These are phyloP conservation scores for Meyerozyma sp. DNA, from an alignment of 1,139 yeast genomes.

Conservation along the genomic window DNA sequence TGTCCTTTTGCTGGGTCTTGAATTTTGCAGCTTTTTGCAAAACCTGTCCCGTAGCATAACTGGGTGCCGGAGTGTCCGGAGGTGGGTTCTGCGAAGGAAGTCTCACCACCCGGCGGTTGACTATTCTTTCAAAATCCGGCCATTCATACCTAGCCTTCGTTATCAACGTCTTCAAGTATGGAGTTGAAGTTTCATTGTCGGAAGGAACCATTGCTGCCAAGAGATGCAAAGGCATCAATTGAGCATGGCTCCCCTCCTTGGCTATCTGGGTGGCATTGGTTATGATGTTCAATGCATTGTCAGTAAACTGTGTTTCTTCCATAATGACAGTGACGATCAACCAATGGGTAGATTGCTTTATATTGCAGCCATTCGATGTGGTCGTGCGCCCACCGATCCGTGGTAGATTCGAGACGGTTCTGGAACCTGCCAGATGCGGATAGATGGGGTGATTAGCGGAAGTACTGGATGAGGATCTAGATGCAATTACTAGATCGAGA, in stretches of 20 bases:
- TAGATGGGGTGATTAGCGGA: neutral
- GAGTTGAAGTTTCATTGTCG: constrained; percentile 60
- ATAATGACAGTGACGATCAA: constrained; percentile 14
- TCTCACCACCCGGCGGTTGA: constrained; percentile 76
- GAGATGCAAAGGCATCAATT: constrained; percentile 78
- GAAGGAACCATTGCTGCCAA: constrained; percentile 87
- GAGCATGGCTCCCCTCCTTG: constrained; percentile 77
- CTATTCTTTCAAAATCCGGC: constrained; percentile 69
- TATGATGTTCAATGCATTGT: constrained; percentile 80
- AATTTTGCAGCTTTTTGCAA: constrained; percentile 67
- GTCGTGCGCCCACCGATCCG: neutral
- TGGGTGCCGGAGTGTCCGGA: constrained; percentile 67
- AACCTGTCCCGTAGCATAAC: constrained; percentile 66
- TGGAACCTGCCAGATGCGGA: neutral
- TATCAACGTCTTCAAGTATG: constrained; percentile 76
- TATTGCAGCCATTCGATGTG: neutral
- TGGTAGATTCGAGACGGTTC: neutral
- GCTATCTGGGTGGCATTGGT: constrained; percentile 80
- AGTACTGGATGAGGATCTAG: neutral
- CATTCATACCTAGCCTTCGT: constrained; percentile 90
- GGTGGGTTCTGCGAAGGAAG: constrained; percentile 88
- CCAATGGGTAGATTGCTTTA: neutral
- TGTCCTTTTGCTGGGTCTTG: constrained; percentile 84
- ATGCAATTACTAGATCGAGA: no score
- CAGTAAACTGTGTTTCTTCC: constrained; percentile 82